A percentile compares a stretch with the other conserved stretches of the same genome.
These are phyloP conservation scores for Climacium dendroides DNA, from an alignment of 225 moss, liverwort and hornwort genomes.

Conservation along the genomic window DNA sequence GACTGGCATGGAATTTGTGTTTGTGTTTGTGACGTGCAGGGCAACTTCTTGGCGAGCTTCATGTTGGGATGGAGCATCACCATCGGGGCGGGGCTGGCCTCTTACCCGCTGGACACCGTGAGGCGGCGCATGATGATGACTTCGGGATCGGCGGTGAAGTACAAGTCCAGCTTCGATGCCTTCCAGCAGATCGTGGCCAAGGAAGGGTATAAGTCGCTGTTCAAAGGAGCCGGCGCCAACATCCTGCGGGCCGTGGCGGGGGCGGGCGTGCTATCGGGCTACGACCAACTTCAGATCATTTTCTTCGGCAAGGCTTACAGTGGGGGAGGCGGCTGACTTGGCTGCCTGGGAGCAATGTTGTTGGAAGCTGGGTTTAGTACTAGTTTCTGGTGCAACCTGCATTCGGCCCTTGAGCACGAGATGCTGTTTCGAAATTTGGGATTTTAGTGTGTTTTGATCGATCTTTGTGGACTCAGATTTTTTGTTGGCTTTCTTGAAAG, in stretches of 20 bases:
- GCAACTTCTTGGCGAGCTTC: constrained; percentile 67
- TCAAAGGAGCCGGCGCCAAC: constrained; percentile 77
- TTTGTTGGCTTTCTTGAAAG: neutral
- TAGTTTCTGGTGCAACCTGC: neutral
- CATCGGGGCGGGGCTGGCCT: constrained; percentile 54
- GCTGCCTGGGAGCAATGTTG: neutral
- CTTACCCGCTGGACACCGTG: constrained; percentile 74
- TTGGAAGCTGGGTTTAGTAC: neutral
- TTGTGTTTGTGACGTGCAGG: constrained; percentile 5
- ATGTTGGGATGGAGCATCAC: constrained; percentile 73
- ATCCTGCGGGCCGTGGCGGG: constrained; percentile 64
- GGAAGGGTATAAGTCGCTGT: constrained; percentile 53
- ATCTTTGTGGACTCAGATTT: neutral
- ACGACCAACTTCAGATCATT: constrained; percentile 67
- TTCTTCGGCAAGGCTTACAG: constrained; percentile 70
- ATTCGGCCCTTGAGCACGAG: too few relatives aligned
- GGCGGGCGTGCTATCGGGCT: constrained; percentile 68
- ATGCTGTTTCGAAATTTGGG: neutral
- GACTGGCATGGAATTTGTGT: neutral
- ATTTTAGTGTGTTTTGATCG: neutral
- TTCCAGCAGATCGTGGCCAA: constrained; percentile 50
- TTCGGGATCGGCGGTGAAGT: constrained; percentile 66
- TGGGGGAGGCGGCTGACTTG: constrained; percentile 44
- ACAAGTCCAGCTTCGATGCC: constrained; percentile 55
- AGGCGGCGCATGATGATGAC: constrained; percentile 91